Evolutionary conservation across 129 eudicot species (phyloP).

Genomic region (Flaveria robusta): DNA sequence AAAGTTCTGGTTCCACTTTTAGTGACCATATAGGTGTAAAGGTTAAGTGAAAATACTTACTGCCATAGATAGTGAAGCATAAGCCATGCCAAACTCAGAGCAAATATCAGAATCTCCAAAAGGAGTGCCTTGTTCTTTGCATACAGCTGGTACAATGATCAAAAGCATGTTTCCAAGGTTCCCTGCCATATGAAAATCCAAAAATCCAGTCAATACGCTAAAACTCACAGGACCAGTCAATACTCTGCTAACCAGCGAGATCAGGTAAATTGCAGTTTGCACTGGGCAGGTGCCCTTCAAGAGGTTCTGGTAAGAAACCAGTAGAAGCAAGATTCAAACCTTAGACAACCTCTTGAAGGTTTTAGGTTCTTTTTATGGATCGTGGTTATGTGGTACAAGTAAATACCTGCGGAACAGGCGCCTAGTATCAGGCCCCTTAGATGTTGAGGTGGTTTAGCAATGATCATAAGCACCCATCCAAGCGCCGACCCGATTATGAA

Average conservation of each 20-base stretch:
- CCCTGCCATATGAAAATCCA: conserved; percentile 50
- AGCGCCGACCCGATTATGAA: conserved; percentile 73
- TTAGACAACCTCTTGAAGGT: no score
- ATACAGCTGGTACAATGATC: conserved; percentile 84
- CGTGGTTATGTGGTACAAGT: no score
- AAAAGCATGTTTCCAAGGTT: conserved; percentile 80
- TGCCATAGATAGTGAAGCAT: conserved; percentile 91
- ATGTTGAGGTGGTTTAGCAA: conserved; percentile 66
- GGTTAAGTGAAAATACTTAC: conserved; percentile 41
- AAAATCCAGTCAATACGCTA: background rate
- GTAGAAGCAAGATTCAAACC: no score
- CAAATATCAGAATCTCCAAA: conserved; percentile 79
- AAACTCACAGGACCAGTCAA: no score
- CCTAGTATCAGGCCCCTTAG: conserved; percentile 80
- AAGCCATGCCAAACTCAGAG: conserved; percentile 55
- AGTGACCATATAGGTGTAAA: background rate
- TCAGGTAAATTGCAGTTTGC: no score
- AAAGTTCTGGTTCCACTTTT: background rate
- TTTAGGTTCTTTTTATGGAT: no score
- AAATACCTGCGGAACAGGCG: conserved; percentile 73
- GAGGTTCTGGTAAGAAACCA: no score
- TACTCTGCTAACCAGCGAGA: no score
- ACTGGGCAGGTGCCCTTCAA: no score
- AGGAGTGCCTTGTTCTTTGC: conserved; percentile 81
- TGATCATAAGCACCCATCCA: conserved; percentile 69